Evolutionary conservation across 2,329 filamentous ascomycete species (phyloP).

Genomic region (Sporothrix curviconia): DNA sequence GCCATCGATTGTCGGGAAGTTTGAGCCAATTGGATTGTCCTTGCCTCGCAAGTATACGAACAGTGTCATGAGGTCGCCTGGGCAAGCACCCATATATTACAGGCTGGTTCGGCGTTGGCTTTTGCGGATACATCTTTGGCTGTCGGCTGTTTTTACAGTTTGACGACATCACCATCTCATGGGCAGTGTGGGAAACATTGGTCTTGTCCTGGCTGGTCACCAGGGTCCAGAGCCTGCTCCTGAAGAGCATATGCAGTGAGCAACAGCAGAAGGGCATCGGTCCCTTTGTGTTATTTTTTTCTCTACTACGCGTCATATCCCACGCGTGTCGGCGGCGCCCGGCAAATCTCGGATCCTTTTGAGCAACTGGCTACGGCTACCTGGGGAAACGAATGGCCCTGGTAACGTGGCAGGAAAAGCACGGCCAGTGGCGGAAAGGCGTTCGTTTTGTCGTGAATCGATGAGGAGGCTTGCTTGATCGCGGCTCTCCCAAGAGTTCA

Average conservation of each 20-base stretch:
- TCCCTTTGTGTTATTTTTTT: neutral
- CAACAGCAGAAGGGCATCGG: constrained; percentile 26
- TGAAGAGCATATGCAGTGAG: constrained; percentile 47
- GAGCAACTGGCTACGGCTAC: constrained; percentile 9
- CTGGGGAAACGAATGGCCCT: neutral
- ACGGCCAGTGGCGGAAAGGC: neutral
- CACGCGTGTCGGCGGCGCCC: too few species aligned
- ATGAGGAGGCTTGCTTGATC: neutral
- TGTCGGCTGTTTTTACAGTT: constrained; percentile 11
- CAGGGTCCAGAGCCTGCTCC: constrained; percentile 25
- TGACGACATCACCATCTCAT: constrained; percentile 1
- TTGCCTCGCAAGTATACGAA: constrained; percentile 40
- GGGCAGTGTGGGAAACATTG: constrained; percentile 15
- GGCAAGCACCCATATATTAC: constrained; percentile 39
- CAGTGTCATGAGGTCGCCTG: constrained; percentile 40
- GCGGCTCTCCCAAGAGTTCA: too few species aligned
- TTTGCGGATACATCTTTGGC: constrained; percentile 5
- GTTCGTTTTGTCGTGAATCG: too few species aligned
- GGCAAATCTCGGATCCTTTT: constrained; percentile 2
- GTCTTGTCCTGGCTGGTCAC: constrained; percentile 23
- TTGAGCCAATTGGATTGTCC: constrained; percentile 47
- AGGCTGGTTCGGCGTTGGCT: constrained; percentile 13
- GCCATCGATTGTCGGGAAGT: constrained; percentile 37
- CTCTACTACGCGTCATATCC: neutral
- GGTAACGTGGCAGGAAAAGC: constrained; percentile 4